Evolutionary conservation across 257 asterid species (phyloP).

Genomic region (Rhazya stricta): DNA sequence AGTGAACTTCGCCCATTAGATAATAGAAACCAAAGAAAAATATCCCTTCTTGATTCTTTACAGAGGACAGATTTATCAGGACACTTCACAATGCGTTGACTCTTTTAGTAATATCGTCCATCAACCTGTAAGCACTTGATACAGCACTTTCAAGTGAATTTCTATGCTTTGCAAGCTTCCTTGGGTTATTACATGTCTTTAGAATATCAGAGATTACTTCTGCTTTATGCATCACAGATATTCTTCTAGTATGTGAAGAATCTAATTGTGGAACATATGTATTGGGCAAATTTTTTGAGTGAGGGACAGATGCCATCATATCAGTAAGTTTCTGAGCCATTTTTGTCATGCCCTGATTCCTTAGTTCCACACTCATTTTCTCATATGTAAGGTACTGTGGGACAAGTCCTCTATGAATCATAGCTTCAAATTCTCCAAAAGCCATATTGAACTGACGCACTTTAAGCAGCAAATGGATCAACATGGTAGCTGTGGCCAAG

Average conservation of each 20-base stretch:
- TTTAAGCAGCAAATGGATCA: slow-evolving; percentile 57
- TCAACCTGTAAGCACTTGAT: slow-evolving; percentile 11
- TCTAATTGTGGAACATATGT: slow-evolving; percentile 40
- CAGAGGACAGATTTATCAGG: neutral
- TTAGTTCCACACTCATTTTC: slow-evolving; percentile 44
- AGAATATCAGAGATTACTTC: slow-evolving; percentile 57
- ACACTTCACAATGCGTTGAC: slow-evolving; percentile 2
- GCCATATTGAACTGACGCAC: slow-evolving; percentile 54
- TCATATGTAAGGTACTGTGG: slow-evolving; percentile 79
- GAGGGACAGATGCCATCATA: slow-evolving; percentile 62
- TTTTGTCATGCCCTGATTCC: slow-evolving; percentile 51
- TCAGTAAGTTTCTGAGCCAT: slow-evolving; percentile 44
- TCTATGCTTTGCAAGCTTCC: slow-evolving; percentile 47
- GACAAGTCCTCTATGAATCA: slow-evolving; percentile 75
- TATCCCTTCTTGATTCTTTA: neutral
- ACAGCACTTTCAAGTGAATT: slow-evolving; percentile 32
- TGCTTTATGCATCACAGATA: slow-evolving; percentile 54
- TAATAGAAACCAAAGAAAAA: neutral
- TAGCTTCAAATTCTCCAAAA: slow-evolving; percentile 56
- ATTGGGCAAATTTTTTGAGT: slow-evolving; percentile 66
- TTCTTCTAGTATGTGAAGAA: slow-evolving; percentile 38
- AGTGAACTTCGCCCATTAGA: neutral
- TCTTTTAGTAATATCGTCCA: slow-evolving; percentile 1
- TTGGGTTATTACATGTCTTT: slow-evolving; percentile 50
- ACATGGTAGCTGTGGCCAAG: slow-evolving; percentile 71